Base-by-base conservation (phyloP, 192 early-diverging fungal species). In the Linnemannia elongata region DNA sequence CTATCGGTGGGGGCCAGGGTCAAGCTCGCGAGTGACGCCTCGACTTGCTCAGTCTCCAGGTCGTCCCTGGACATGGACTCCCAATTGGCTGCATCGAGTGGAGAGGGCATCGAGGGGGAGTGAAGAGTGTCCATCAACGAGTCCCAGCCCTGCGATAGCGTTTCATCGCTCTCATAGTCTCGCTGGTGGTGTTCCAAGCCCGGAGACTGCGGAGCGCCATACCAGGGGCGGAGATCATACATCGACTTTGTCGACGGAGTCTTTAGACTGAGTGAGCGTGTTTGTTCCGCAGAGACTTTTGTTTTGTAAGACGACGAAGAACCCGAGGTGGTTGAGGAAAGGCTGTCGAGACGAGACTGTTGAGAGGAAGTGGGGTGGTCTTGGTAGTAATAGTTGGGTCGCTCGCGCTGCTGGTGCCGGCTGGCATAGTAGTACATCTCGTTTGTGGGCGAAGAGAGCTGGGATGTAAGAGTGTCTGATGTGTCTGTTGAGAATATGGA, bases 161-260 rank as follows among this genome's bases (percentile, higher is more conserved):
- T 87, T 20, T 87, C 85, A 15, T 87, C 85, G n/a, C 85, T 81
- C n/a, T 84, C 82, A 44, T 78, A 78, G 0, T 80, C 85, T 5
- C 45, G 78, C 15, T 72, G 52, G 22, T 24, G 6, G 8, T 81
- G 57, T 12, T 87, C 76, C 57, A 69, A 63, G 1, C 71, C 75
- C 9, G 76, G 79, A 4, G 85, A 77, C 41, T 78, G 85, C 27
- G 71, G 85, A 24, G 60, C 24, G 18, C 73, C 77, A 20, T 79
- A 66, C 85, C 79, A 81, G 18, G 79, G 85, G 44, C 85, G 75
- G n/a, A 87, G 80, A 63, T 87, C 85, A 73, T 75, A 75, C 85
- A 87, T 81, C 54, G 85, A 87, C 38, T 87, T 87, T 10, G 80
- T 79, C 5, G 83, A 77, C 12, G 66, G 72, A 39, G 76, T 87